Base-by-base conservation (phyloP, 2,329 filamentous ascomycete species). In the Diaporthe batatas region DNA sequence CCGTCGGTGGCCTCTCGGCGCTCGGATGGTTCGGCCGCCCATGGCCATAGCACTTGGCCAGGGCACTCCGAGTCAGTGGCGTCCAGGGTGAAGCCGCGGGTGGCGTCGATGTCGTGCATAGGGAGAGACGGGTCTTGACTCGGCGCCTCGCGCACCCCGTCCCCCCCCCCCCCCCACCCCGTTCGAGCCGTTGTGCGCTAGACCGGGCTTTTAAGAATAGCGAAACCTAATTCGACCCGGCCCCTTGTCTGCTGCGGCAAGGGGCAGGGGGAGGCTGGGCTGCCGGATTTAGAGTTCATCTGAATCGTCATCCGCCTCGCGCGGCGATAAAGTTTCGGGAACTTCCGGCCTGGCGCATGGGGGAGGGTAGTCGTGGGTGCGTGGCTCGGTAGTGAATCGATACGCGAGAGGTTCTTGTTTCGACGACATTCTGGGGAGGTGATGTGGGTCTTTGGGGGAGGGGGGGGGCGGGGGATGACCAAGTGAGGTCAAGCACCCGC, bases 11-110 rank as follows among this genome's bases (percentile, higher is more conserved):
- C 76, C 11, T 74, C 70, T 29, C 29, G 29, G 3, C 77, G 3
- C 6, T 14, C 16, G 72, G 51, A 87, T 79, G 21, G 77, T 72
- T 77, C 77, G 23, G 82, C 80, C 25, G 81, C 76, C 6, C n/a
- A n/a, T n/a, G n/a, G n/a, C n/a, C n/a, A n/a, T n/a, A n/a, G n/a
- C n/a, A n/a, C n/a, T n/a, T n/a, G n/a, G n/a, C n/a, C n/a, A n/a
- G n/a, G n/a, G 2, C 80, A 83, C 1, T 77, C 73, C 3, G 77
- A 39, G 21, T 79, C 79, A 3, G 80, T 82, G 6, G 87, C 84
- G 72, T 87, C 85, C 2, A 87, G 78, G 4, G 76, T 62, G 16
- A 87, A 72, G 2, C 82, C 82, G 39, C n/a, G n/a, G n/a, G 81
- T 79, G 62, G 86, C 79, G 57, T 78, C 83, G 51, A 79, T 68